Base-by-base conservation (phyloP, 2,329 filamentous ascomycete species). In the Diaporthe citri region DNA sequence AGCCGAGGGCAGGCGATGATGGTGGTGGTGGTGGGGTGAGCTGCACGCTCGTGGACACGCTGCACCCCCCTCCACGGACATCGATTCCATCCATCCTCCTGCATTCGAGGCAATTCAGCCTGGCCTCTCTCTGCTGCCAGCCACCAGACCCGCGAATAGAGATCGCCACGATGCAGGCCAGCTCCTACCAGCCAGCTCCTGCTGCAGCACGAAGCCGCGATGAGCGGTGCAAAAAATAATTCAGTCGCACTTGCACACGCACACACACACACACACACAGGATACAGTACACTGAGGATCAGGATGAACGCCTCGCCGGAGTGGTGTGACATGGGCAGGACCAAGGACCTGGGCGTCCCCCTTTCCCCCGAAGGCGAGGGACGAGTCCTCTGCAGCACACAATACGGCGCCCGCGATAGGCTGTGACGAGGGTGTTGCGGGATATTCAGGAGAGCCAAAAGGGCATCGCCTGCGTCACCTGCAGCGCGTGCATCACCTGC, bases 1-100 rank as follows among this genome's bases (percentile, higher is more conserved):
- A 72, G 51, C 71, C 71, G 71, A 72, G 57, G 43, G 48, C 34
- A 69, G 48, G 34, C 64, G 48, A 69, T 69, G 64, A 52, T 48
- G 34, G 64, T 36, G 41, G 64, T 55, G 48, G 64, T 15, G 43
- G 62, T 67, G 64, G 64, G 31, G 64, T 67, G 64, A 25, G 31
- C 64, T 39, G 57, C 36, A 60, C 34, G 12, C 20, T 1, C 34
- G 20, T 15, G 56, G 5, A 28, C 22, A 41, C n/a, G 13, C 48
- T 39, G 34, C n/a, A 55, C 64, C 15, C 34, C 46, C 41, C 34
- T 41, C 64, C 64, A 62, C 0, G 31, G 34, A 28, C n/a, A 25
- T 7, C 31, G 22, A n/a, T 20, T 64, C 39, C 60, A 41, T 20
- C 59, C n/a, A 41, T 69, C 48, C 34, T 52, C 22, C 15, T 69